Evolutionary conservation across 495 filamentous ascomycete genomes (phyloP), one percentile per base, ranked within the genome.

Genomic region (Platismatia glauca): DNA sequence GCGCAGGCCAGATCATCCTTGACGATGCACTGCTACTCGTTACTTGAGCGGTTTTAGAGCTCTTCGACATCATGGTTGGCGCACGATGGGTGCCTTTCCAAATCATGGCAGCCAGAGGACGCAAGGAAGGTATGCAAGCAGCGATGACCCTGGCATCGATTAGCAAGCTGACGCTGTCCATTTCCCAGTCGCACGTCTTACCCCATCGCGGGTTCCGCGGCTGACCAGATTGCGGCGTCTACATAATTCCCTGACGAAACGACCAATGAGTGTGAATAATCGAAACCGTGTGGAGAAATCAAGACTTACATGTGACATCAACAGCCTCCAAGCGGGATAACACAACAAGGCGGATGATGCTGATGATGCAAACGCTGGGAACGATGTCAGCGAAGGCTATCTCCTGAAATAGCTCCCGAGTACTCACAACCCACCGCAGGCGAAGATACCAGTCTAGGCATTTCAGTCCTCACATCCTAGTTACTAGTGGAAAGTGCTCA

Each of bases 101-200:
- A 7, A 60, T n/a, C 13, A 52, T 27, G 1, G 64, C 52, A 37
- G 78, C 61, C 8, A 80, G 70, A 7, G 76, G 74, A 15, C 75
- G 71, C 20, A 79, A 68, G 8, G 74, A 73, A n/a, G 76, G 76
- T 7, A 77, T 67, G 65, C 75, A 80, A 22, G 75, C 79, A 31
- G 76, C 74, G 39, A 79, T 73, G 56, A 75, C 80, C 24, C 48
- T 52, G 24, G 4, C 16, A 52, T 18, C 13, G 4, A 31, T 52
- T 52, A 52, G 48, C 24, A 52, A 12, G 11, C 48, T 16, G 5
- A 52, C 48, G 6, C 15, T 52, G 24, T 24, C 48, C 2, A 0
- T 52, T 52, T 31, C 27, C 24, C 9, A 7, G 3, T 18, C 18
- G 48, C 5, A 52, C 48, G 9, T 48, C 22, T 48, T 31, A 52